Base-by-base conservation (phyloP, 129 eudicot genomes). In the Flaveria sonorensis region DNA sequence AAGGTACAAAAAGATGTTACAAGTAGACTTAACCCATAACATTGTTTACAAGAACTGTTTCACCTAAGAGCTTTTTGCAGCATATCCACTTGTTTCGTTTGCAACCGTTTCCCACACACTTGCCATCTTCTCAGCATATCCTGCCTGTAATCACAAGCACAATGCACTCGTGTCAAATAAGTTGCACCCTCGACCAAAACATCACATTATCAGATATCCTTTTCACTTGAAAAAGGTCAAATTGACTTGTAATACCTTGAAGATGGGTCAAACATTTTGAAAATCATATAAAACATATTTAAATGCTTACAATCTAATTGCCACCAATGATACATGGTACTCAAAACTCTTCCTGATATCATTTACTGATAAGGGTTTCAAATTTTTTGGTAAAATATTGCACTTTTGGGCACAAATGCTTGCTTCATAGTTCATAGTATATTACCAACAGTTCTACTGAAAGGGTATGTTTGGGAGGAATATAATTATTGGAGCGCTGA, bases 121-220 rank as follows among this genome's bases (percentile, higher is more conserved):
- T 19, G 97, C 96, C 92, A 94, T 87, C 90, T 94, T 91, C 88
- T 94, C 96, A 23, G 98, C 98, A 83, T 87, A 94, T 79, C 97
- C 97, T 52, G 90, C 99, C 98, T 94, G 93, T 74, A 71, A 75
- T 66, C 36, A 81, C 36, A 40, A 64, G 20, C 14, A 52, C 28
- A 79, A 16, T 32, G 71, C 19, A 51, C 55, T 24, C 6, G 7
- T 8, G 10, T 64, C 23, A 51, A 52, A 48, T 23, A 24, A 9
- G 21, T 61, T 61, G 15, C n/a, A 18, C 32, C 23, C 28, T 7
- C 11, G 12, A 56, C 7, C 20, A 39, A 23, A 6, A 20, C 1
- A 59, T 59, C 65, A 59, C 65, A 21, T 4, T 36, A 36, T 5
- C 40, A 36, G 7, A 10, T 59, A 59, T 3, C 65, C 16, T 10